Conservation (phyloP, 2,329 filamentous ascomycete species). For the Falciphora oryzae region DNA sequence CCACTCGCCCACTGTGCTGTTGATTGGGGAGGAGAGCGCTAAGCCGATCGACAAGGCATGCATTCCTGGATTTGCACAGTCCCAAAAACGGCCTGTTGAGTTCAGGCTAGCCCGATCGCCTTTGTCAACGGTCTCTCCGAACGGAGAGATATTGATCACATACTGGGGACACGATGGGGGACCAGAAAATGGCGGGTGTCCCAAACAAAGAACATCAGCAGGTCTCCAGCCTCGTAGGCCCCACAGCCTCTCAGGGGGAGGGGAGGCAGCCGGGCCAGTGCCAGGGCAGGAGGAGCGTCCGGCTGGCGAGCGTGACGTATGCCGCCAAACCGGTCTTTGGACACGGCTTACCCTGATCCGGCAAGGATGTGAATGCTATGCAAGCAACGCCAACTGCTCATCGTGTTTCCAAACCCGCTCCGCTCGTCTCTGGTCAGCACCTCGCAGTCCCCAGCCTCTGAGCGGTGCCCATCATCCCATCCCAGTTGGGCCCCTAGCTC, state of each 20-base stretch:
- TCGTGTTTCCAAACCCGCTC: neutral
- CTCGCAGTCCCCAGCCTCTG: no score
- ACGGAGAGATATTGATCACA: neutral
- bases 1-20: neutral
- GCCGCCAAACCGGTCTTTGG: neutral
- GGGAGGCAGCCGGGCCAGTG: neutral
- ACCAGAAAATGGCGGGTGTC: neutral
- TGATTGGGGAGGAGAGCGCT: neutral
- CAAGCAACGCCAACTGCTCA: neutral
- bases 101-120: neutral
- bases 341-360: neutral
- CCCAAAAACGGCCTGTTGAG: neutral
- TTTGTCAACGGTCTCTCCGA: neutral
- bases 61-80: neutral
- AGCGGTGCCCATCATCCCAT: neutral
- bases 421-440: neutral
- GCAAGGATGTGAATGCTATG: neutral
- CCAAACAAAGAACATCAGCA: no score
- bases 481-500: neutral
- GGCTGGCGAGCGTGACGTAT: neutral
- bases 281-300: neutral
- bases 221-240: neutral
- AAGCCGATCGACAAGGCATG: neutral
- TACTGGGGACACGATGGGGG: no score
- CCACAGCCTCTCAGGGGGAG: neutral